A percentile compares a stretch with the other conserved stretches of the same genome.
Conservation (phyloP, 768 basidiomycete species). For the Calocybe cyanea region DNA sequence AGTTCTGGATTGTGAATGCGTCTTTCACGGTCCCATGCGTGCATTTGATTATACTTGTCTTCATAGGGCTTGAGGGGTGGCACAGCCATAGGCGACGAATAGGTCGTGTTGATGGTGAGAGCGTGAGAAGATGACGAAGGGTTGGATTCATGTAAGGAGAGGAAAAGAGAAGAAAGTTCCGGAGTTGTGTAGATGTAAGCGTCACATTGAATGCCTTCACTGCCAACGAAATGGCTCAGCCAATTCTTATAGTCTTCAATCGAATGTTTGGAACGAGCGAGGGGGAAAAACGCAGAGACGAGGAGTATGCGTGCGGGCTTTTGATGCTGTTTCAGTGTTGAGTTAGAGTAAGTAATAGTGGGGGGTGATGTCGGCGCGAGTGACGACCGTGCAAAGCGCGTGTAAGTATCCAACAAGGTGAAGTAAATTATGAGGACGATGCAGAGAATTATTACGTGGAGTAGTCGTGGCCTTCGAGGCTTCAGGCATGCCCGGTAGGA, state of each 20-base stretch:
- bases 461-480: too few species aligned
- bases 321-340: too few species aligned
- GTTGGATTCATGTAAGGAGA: conserved; percentile 2
- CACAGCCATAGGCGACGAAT: conserved; percentile 40
- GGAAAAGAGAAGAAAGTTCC: conserved; percentile 29
- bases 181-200: conserved; percentile 51
- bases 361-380: too few species aligned
- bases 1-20: conserved; percentile 40
- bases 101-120: conserved; percentile 21
- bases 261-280: conserved; percentile 47
- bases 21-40: conserved; percentile 40
- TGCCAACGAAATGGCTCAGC: conserved; percentile 39
- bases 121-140: too few species aligned
- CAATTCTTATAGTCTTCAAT: conserved; percentile 39
- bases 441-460: too few species aligned
- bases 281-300: conserved; percentile 52
- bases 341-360: too few species aligned
- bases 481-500: not conserved
- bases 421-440: too few species aligned
- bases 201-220: conserved; percentile 34
- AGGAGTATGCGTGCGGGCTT: conserved; percentile 36
- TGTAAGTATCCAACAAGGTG: too few species aligned
- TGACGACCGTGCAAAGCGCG: too few species aligned
- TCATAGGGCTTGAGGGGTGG: conserved; percentile 37
- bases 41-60: conserved; percentile 36